Evolutionary conservation across 805 yeast species (phyloP), one percentile per base, ranked within the genome.

Genomic region (Wickerhamomyces sydowiorum): DNA sequence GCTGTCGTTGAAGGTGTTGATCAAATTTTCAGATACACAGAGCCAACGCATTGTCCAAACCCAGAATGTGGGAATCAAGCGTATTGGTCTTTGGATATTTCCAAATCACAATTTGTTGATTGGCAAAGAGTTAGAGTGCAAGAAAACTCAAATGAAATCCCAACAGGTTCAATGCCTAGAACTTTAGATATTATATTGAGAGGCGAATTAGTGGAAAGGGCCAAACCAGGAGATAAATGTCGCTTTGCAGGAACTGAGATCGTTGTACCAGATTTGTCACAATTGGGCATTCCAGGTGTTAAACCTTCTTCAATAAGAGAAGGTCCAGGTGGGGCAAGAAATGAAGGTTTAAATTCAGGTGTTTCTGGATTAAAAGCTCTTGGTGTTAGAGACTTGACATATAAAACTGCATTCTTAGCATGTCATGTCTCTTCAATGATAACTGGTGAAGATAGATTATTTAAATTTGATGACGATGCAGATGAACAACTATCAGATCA

Each of bases 161-260:
- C 99, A 22, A 88, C 96, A 0, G 99, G 99, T 23, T 89, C 97
- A 4, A 91, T 91, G 99, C 99, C 99, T 21, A 78, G 99, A 61
- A 91, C 96, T 1, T 64, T 91, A 55, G 99, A 91, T 61, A 91
- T 91, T 20, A 85, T 91, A 39, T 66, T 91, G 44, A 74, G 99
- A 54, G 98, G 98, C 39, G 97, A 91, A 52, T 74, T 88, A 41
- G 98, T 93, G 8, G 99, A 91, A 59, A 74, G 89, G 50, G 97
- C 97, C 3, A 93, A 91, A 63, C 97, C 99, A 1, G 99, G 99
- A 51, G 98, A 91, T 64, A 85, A 87, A 60, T 86, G 96, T 66
- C 78, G 80, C 51, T 89, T 93, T 61, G 87, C 96, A 0, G 99
- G 99, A 36, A 83, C 96, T 1, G 93, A 89, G 59, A 88, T 93